phyloP scores from a whole-genome alignment of 2,329 filamentous ascomycete species.

The Aspergillus luchuensis region DNA sequence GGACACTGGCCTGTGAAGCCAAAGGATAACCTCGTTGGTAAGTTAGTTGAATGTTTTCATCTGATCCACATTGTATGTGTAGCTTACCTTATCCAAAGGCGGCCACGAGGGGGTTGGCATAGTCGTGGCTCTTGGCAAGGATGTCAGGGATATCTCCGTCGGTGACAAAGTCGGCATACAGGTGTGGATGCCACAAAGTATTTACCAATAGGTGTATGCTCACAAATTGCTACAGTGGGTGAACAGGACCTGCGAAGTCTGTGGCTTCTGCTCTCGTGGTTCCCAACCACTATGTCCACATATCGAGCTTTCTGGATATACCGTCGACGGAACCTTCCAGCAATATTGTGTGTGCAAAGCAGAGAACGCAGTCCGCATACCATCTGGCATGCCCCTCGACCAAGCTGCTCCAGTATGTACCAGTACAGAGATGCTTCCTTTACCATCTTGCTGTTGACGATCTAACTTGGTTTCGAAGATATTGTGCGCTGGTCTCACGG shows the following conservation, averaged over 20 bases:
- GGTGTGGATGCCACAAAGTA: too few relatives aligned
- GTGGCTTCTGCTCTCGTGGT: conserved; percentile 76
- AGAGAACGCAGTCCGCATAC: conserved; percentile 78
- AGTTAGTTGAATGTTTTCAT: too few relatives aligned
- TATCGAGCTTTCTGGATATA: conserved; percentile 81
- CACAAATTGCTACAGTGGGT: conserved; percentile 63
- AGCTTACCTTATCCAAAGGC: too few relatives aligned
- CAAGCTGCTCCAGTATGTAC: conserved; percentile 64
- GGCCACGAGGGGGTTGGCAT: too few relatives aligned
- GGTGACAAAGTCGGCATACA: too few relatives aligned
- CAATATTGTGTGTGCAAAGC: conserved; percentile 89
- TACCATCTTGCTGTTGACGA: too few relatives aligned
- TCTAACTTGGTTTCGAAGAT: conserved; percentile 43
- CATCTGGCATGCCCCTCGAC: conserved; percentile 74
- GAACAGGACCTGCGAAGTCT: conserved; percentile 81
- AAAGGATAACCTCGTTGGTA: too few relatives aligned
- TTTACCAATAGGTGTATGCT: too few relatives aligned
- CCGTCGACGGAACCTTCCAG: conserved; percentile 90
- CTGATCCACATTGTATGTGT: too few relatives aligned
- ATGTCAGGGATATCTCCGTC: too few relatives aligned
- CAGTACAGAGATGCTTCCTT: not conserved
- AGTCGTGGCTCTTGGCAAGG: too few relatives aligned
- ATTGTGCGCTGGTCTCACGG: conserved; percentile 82
- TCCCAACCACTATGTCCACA: conserved; percentile 83
- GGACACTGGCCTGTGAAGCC: too few relatives aligned